Base-by-base conservation (phyloP, 192 early-diverging fungal species). In the Glomus cerebriforme region DNA sequence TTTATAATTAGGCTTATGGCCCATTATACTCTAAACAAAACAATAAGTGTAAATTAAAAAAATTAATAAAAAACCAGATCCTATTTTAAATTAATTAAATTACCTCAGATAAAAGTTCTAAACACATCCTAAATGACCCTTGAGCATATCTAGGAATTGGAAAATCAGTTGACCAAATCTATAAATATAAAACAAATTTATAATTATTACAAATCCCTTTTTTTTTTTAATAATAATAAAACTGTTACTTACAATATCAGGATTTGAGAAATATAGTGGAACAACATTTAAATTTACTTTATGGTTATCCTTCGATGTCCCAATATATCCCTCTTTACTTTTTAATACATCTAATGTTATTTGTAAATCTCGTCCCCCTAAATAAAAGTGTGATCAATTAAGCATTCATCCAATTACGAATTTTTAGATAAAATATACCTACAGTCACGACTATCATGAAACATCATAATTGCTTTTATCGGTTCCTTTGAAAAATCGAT, bases 91-190 rank as follows among this genome's bases (percentile, higher is more conserved):
- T 3, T 24, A 60, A 59, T 59, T 17, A 59, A 35, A 12, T 8
- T 59, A 83, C 87, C 37, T 88, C 58, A 82, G 91, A 96, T 35
- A 98, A 82, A 8, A 82, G 82, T 64, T 94, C 92, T 22, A 98
- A 81, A 17, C 90, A 87, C 10, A 87, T 80, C 49, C 91, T 90
- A 86, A 94, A 95, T 5, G 92, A 87, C 15, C 96, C 95, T 84
- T 98, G 96, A 22, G 87, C 95, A 74, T 94, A 92, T 39, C 96
- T 84, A 59, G 90, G 90, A 0, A 86, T 80, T n/a, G 92, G 90
- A 59, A 87, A 95, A 24, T 96, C 94, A 80, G 93, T 96, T 78
- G 90, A 91, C 93, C 95, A 98, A 10, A 96, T 82, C 86, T 93
- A 86, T 81, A 83, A 32, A 64, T 62, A 68, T 35, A n/a, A 37